Base-by-base conservation (phyloP, 768 basidiomycete species). In the Cubamyces lactineus region DNA sequence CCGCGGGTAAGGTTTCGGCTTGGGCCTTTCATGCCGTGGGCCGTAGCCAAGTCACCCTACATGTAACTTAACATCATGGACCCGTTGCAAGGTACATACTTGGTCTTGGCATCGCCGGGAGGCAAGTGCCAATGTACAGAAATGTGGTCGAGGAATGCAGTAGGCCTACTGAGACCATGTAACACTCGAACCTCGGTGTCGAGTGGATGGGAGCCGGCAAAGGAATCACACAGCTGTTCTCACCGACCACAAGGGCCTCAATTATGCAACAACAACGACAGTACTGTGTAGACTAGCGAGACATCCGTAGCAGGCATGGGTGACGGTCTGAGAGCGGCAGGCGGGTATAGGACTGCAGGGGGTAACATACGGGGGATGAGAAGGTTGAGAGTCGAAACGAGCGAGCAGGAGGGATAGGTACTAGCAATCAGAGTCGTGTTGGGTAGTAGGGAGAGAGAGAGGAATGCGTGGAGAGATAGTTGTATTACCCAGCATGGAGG, bases 241-340 rank as follows among this genome's bases (percentile, higher is more conserved):
- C 57, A 50, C 54, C 63, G 43, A 52, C 57, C 54, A 47, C 63
- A 7, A 50, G 19, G 26, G 42, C 48, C 60, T 54, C 57, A 24
- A 64, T 64, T 64, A 64, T 45, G 58, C 63, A 51, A 60, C 63
- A 60, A 60, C 63, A 60, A 64, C 63, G 57, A 60, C 63, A 60
- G 58, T 64, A 64, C 58, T 52, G 50, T 64, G 53, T 64, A 60
- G 46, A 56, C 63, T 64, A 64, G 63, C 58, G n/a, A 40, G 58
- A 60, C 54, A 50, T 60, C 63, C 63, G 58, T 60, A 64, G 63
- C 63, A 60, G 48, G 63, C 63, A 64, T 56, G 49, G 63, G 53
- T 48, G 58, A n/a, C 9, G 39, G 40, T 57, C 48, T 40, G 54
- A 56, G 41, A 59, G 42, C 48, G 58, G 59, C 54, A 50, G 52